Evolutionary conservation across 768 basidiomycete genomes (phyloP).

Genomic region (Clitopilus passeckerianus): DNA sequence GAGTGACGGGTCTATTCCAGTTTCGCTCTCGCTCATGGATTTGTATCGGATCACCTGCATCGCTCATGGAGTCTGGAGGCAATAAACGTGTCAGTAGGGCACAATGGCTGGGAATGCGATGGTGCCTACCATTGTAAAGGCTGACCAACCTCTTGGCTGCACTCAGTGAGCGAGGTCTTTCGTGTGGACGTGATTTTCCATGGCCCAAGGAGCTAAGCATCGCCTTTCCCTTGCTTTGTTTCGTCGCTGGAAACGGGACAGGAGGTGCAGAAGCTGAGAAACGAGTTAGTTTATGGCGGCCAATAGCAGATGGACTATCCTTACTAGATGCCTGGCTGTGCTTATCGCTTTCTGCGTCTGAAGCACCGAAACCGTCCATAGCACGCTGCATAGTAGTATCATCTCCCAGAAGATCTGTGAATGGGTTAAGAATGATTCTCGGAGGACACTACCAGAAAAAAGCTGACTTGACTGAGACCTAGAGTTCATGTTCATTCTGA

Average conservation of each 20-base stretch:
- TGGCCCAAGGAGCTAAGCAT: background rate
- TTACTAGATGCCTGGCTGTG: constrained; percentile 13
- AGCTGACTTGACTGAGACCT: constrained; percentile 54
- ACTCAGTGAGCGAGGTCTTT: background rate
- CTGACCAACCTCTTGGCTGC: background rate
- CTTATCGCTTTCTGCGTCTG: constrained; percentile 29
- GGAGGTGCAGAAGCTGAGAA: background rate
- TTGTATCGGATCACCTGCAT: constrained; percentile 15
- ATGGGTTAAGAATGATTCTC: constrained; percentile 9
- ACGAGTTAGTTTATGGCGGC: background rate
- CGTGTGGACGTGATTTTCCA: background rate
- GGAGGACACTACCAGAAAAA: background rate
- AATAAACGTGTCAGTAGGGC: background rate
- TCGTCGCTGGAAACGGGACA: background rate
- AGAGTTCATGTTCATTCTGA: constrained; percentile 47
- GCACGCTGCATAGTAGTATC: constrained; percentile 71
- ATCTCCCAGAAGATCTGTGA: constrained; percentile 58
- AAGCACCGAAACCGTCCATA: constrained; percentile 51
- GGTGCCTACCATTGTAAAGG: background rate
- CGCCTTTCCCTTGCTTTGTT: background rate
- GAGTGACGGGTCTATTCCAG: constrained; percentile 32
- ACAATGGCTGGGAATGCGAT: background rate
- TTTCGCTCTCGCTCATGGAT: constrained; percentile 40
- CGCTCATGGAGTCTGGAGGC: background rate
- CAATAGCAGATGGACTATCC: constrained; percentile 2